These are phyloP conservation scores for Aspergillus udagawae DNA, from an alignment of 2,329 filamentous ascomycete species.

Conservation along the genomic window DNA sequence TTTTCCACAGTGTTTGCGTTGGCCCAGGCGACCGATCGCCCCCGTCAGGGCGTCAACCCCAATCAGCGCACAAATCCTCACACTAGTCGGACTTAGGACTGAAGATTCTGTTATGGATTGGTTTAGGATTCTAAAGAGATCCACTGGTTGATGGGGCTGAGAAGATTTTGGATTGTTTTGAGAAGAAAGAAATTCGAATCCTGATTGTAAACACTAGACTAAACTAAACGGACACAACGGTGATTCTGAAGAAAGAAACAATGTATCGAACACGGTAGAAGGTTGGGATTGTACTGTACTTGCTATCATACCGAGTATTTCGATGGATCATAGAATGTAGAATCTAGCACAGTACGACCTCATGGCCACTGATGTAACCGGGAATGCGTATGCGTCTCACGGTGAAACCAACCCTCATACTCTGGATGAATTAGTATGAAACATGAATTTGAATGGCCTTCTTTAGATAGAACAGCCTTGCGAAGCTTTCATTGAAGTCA, in stretches of 20 bases:
- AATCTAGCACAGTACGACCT: background rate
- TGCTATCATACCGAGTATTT: background rate
- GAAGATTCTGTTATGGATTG: background rate
- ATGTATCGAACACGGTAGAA: too few species aligned
- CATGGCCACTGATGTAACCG: background rate
- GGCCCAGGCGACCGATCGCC: conserved; percentile 30
- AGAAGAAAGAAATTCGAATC: background rate
- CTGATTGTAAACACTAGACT: background rate
- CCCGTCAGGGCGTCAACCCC: conserved; percentile 15
- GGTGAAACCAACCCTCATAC: conserved; percentile 12
- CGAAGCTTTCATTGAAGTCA: background rate
- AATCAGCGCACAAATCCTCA: conserved; percentile 15
- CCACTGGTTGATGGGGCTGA: background rate
- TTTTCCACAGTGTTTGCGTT: conserved; percentile 15
- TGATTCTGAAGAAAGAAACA: background rate
- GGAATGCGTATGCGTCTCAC: background rate
- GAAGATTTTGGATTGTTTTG: background rate
- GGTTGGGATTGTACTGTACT: background rate
- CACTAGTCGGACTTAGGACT: background rate
- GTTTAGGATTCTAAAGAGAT: background rate
- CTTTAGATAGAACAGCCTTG: background rate
- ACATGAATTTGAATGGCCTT: background rate
- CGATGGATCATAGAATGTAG: background rate
- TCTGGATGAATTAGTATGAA: background rate
- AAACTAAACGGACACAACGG: background rate